A percentile compares a stretch with the other conserved stretches of the same genome.
Conservation (phyloP, 805 yeast genomes). For the Ogataea ganodermae region DNA sequence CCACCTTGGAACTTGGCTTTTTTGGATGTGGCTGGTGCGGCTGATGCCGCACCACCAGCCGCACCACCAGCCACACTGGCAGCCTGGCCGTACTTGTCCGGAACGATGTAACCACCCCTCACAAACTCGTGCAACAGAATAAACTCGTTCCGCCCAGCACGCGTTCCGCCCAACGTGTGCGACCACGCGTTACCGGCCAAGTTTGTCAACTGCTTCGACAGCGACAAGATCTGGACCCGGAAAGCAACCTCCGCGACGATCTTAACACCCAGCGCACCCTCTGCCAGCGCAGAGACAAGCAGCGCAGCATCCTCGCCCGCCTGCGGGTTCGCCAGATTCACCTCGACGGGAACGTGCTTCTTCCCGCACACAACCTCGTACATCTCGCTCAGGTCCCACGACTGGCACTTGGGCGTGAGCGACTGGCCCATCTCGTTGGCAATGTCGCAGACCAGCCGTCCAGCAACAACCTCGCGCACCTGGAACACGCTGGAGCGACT, state of each 20-base stretch:
- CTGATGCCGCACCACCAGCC: conserved; percentile 20
- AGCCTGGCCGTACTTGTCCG: conserved; percentile 54
- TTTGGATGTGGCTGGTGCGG: conserved; percentile 45
- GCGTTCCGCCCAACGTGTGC: conserved; percentile 88
- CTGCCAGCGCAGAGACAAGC: conserved; percentile 68
- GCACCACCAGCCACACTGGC: conserved; percentile 26
- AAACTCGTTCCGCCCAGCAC: conserved; percentile 94
- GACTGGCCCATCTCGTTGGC: conserved; percentile 96
- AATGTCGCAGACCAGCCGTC: conserved; percentile 88
- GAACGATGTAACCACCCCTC: conserved; percentile 77
- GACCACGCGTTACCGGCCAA: conserved; percentile 98
- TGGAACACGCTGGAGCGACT: conserved; percentile 48
- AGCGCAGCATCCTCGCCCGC: conserved; percentile 67
- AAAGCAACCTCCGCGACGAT: conserved; percentile 79
- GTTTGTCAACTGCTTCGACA: conserved; percentile 88
- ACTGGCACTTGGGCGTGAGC: conserved; percentile 85
- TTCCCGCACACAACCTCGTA: conserved; percentile 72
- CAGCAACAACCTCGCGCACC: conserved; percentile 73
- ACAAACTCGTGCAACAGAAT: conserved; percentile 90
- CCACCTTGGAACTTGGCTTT: conserved; percentile 44
- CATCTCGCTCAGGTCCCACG: conserved; percentile 95
- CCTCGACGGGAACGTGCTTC: conserved; percentile 63
- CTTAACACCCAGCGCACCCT: conserved; percentile 63
- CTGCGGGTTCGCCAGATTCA: conserved; percentile 68
- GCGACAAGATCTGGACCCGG: conserved; percentile 78